Conservation (phyloP, 73 alveolate species). For the Tetrahymena malaccensis region DNA sequence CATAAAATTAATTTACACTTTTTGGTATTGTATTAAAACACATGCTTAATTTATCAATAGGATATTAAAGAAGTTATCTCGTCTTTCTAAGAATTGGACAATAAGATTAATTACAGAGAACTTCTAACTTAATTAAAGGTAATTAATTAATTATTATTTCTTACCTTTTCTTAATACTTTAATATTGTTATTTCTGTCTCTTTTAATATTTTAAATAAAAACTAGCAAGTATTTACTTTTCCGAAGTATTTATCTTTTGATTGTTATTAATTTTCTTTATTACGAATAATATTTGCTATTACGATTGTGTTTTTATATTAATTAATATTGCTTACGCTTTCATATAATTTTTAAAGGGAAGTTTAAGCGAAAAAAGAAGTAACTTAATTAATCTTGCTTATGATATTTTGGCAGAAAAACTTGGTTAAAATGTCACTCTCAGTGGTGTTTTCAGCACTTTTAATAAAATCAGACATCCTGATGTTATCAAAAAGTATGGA, state of each 20-base stretch:
- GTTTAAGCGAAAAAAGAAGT: slow-evolving; percentile 8
- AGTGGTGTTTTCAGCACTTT: not conserved
- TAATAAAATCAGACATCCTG: slow-evolving; percentile 16
- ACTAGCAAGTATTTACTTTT: not conserved
- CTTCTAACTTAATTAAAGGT: not conserved
- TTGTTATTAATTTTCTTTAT: not conserved
- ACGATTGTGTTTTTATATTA: too few relatives aligned
- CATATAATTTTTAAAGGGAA: not conserved
- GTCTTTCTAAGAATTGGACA: not conserved
- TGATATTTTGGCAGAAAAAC: slow-evolving; percentile 1
- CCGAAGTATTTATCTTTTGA: not conserved
- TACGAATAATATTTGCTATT: not conserved
- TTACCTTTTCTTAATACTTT: not conserved
- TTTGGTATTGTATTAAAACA: not conserved
- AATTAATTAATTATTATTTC: not conserved
- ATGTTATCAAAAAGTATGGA: slow-evolving; percentile 23
- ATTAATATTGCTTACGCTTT: not conserved
- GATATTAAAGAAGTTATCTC: not conserved
- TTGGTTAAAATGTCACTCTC: slow-evolving; percentile 3
- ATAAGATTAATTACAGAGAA: not conserved
- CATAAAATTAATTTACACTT: not conserved
- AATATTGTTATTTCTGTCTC: not conserved
- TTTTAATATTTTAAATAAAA: not conserved
- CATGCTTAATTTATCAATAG: not conserved
- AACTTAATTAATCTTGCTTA: not conserved